Evolutionary conservation across 345 rosid genomes (phyloP).

Genomic region (Camelina neglecta): DNA sequence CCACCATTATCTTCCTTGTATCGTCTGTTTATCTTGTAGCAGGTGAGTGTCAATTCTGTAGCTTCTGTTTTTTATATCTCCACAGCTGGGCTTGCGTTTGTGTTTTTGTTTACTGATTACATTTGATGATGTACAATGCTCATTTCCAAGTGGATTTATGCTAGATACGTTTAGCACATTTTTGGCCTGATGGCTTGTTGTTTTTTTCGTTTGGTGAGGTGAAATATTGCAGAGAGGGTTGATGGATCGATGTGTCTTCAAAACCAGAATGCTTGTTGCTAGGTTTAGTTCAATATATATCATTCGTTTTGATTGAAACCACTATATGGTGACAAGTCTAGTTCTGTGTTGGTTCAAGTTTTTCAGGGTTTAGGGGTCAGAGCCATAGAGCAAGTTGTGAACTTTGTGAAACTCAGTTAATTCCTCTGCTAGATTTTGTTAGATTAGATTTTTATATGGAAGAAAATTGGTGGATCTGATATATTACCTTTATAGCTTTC

Average conservation of each 20-base stretch:
- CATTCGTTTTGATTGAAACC: constrained; percentile 2
- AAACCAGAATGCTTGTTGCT: constrained; percentile 4
- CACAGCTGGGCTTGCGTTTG: constrained; percentile 2
- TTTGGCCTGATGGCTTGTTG: neutral
- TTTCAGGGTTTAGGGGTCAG: constrained; percentile 9
- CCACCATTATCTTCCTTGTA: constrained; percentile 60
- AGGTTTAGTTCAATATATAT: constrained; percentile 10
- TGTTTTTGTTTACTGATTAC: neutral
- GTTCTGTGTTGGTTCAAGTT: constrained; percentile 2
- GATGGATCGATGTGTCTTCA: neutral
- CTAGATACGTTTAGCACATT: neutral
- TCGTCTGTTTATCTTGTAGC: constrained; percentile 77
- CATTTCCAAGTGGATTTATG: neutral
- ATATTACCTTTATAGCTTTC: neutral
- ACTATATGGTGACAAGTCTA: constrained; percentile 2
- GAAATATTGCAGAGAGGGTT: neutral
- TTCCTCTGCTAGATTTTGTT: constrained; percentile 12
- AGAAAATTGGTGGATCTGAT: neutral
- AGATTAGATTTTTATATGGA: neutral
- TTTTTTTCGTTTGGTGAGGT: neutral
- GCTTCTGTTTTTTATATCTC: neutral
- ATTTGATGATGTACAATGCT: neutral
- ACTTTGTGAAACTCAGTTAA: neutral
- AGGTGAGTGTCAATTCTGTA: constrained; percentile 48
- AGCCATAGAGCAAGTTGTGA: neutral